phyloP scores from a whole-genome alignment of 2,329 filamentous ascomycete species.

The Sporothrix mexicana region DNA sequence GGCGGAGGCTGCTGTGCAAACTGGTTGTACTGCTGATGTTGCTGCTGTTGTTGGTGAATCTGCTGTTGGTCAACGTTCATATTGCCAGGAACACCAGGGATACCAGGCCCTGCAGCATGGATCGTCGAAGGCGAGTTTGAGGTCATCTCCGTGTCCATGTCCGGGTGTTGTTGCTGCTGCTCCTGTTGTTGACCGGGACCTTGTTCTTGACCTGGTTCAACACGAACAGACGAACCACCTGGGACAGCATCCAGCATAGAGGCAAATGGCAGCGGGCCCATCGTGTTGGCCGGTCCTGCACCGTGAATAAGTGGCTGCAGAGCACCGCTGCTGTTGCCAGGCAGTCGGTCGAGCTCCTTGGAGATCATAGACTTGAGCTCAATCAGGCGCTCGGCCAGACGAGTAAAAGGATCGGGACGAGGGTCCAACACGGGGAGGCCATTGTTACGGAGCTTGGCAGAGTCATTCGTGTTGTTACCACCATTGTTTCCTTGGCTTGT shows the following conservation, averaged over 20 bases:
- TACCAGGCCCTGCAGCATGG: not conserved
- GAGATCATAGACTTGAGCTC: conserved; percentile 36
- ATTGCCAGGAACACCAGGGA: not conserved
- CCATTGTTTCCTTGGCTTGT: not conserved
- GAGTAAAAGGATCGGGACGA: conserved; percentile 34
- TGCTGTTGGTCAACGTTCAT: not conserved
- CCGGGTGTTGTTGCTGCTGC: not conserved
- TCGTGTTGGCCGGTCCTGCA: conserved; percentile 7
- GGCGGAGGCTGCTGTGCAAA: not conserved
- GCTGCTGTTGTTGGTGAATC: not conserved
- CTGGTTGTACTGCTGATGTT: not conserved
- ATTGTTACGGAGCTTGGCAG: not conserved
- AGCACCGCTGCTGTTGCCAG: not conserved
- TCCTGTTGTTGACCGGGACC: not conserved
- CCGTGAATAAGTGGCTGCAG: not conserved
- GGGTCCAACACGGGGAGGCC: conserved; percentile 1
- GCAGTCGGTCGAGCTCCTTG: conserved; percentile 34
- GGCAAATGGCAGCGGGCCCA: conserved; percentile 5
- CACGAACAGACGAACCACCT: not conserved
- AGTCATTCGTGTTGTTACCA: not conserved
- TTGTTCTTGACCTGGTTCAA: not conserved
- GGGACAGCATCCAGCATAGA: conserved; percentile 12
- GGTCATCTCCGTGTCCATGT: conserved; percentile 15
- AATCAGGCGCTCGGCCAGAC: conserved; percentile 37
- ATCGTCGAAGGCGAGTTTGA: not conserved